These are phyloP conservation scores for Stagonosporopsis vannaccii DNA, from an alignment of 2,329 filamentous ascomycete genomes.

Conservation along the genomic window DNA sequence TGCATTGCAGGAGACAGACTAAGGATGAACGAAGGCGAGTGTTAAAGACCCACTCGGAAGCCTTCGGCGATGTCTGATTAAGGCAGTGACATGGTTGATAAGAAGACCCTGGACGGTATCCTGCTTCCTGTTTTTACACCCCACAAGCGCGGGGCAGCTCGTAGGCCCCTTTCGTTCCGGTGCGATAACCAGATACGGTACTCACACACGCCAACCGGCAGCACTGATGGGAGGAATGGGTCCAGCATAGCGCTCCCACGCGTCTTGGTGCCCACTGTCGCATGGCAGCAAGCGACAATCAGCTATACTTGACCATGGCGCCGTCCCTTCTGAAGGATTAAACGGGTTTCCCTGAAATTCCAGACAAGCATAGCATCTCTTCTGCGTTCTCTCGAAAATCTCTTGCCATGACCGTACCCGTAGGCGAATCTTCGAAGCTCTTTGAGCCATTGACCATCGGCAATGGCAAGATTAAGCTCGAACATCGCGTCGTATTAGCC, in stretches of 20 bases:
- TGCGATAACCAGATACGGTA: slow-evolving; percentile 4
- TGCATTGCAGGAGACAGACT: background rate
- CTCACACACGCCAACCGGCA: background rate
- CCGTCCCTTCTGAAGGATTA: background rate
- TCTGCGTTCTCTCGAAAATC: background rate
- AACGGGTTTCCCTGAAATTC: background rate
- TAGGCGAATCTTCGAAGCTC: slow-evolving; percentile 37
- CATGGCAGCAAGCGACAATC: slow-evolving; percentile 12
- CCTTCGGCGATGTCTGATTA: slow-evolving; percentile 1
- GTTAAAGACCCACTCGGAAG: slow-evolving; percentile 4
- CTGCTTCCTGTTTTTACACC: background rate
- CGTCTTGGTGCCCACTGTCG: slow-evolving; percentile 6
- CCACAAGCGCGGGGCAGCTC: background rate
- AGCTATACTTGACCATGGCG: background rate
- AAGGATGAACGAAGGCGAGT: background rate
- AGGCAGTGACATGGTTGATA: slow-evolving; percentile 6
- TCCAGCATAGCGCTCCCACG: background rate
- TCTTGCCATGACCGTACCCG: background rate
- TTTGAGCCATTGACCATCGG: slow-evolving; percentile 45
- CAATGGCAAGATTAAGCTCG: slow-evolving; percentile 41
- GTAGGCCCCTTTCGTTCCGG: background rate
- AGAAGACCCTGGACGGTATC: background rate
- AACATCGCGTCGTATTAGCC: slow-evolving; percentile 45
- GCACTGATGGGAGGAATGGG: background rate
- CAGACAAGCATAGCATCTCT: background rate